Conservation (phyloP, 75 land plant species). For the Azolla pinnata region DNA sequence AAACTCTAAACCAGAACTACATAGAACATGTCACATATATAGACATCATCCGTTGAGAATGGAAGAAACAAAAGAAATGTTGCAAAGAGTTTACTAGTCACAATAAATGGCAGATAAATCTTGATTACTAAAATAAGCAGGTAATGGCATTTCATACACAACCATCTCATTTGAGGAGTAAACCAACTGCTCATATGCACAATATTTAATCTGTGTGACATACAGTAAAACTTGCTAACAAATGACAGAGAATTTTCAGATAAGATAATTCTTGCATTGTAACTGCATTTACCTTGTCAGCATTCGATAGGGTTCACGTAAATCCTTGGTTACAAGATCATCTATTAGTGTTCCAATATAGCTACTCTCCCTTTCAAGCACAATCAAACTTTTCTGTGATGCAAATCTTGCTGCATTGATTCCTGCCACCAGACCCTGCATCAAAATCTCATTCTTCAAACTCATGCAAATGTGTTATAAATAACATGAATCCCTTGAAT, state of each 20-base stretch:
- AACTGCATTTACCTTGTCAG: constrained; percentile 64
- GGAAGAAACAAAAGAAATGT: background rate
- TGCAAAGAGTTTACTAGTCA: background rate
- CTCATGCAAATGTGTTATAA: background rate
- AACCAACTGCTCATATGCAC: no score
- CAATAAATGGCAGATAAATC: no score
- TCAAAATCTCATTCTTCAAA: background rate
- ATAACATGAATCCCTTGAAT: background rate
- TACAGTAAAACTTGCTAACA: no score
- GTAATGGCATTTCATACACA: no score
- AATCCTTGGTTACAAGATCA: constrained; percentile 95
- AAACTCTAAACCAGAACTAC: no score
- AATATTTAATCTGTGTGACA: no score
- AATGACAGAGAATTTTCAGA: no score
- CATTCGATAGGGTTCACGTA: constrained; percentile 97
- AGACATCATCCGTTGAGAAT: no score
- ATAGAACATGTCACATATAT: no score
- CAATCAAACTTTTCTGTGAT: constrained; percentile 42
- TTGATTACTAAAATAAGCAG: no score
- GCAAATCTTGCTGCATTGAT: constrained; percentile 89
- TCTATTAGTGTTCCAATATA: constrained; percentile 93
- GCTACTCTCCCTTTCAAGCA: constrained; percentile 95
- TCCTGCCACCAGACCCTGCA: constrained; percentile 83
- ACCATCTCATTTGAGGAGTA: no score
- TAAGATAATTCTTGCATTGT: background rate